A percentile compares a stretch with the other conserved stretches of the same genome.
Evolutionary conservation across 192 early-diverging fungal species (phyloP).

Genomic region (Mortierella antarctica): DNA sequence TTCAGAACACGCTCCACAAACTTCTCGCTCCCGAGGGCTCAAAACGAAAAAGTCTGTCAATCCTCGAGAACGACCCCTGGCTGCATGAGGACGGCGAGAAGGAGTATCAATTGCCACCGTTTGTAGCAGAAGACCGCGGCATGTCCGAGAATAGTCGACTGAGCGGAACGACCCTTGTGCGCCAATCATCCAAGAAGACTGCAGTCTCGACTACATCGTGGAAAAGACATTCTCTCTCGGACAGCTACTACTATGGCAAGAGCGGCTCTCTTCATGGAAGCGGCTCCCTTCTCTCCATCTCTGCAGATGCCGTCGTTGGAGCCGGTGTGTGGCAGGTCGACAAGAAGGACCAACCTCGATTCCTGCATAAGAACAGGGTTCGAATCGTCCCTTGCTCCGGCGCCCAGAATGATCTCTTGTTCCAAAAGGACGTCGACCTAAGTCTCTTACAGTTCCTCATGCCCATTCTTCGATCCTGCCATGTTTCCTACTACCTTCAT

Average conservation of each 20-base stretch:
- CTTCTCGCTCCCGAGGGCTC: conserved; percentile 55
- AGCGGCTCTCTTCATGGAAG: conserved; percentile 15
- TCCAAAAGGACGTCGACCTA: conserved; percentile 30
- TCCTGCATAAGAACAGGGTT: conserved; percentile 29
- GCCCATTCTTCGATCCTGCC: conserved; percentile 32
- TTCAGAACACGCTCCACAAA: conserved; percentile 59
- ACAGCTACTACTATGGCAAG: conserved; percentile 31
- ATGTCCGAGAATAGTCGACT: conserved; percentile 28
- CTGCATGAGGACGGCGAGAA: conserved; percentile 38
- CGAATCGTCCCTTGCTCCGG: conserved; percentile 9
- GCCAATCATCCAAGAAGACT: conserved; percentile 20
- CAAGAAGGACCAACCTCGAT: conserved; percentile 24
- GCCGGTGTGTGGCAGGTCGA: conserved; percentile 29
- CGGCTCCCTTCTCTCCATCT: neutral
- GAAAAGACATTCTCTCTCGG: conserved; percentile 34
- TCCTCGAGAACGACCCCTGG: conserved; percentile 62
- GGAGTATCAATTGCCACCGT: neutral
- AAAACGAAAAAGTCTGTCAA: conserved; percentile 48
- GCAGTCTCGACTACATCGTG: conserved; percentile 3
- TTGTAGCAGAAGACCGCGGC: conserved; percentile 20
- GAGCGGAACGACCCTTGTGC: conserved; percentile 33
- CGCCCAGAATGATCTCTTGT: conserved; percentile 18
- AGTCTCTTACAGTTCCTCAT: conserved; percentile 45
- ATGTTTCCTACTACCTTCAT: conserved; percentile 44
- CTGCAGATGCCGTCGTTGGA: conserved; percentile 6